Conservation (phyloP, 495 filamentous ascomycete species). For the Neurospora tetrasperma region DNA sequence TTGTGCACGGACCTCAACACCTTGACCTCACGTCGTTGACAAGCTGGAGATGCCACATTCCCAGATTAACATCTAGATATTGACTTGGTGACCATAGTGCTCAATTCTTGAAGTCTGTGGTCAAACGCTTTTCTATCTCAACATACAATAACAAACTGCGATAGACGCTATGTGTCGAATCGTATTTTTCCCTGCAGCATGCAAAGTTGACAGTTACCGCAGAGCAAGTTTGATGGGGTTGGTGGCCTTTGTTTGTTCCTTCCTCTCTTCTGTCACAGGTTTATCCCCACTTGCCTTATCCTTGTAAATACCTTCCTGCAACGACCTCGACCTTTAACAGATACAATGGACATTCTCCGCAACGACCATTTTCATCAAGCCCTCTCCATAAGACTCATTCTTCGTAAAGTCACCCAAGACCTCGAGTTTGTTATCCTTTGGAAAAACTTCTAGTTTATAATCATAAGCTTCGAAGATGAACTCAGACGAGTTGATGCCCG, state of each 20-base stretch:
- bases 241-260: neutral
- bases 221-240: neutral
- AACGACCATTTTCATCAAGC: neutral
- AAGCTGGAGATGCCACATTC: neutral
- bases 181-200: neutral
- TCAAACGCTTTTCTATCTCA: no score
- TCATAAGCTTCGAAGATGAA: slow-evolving; percentile 11
- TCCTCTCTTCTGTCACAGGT: neutral
- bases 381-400: neutral
- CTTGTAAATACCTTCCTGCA: neutral
- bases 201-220: neutral
- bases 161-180: no score
- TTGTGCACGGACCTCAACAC: neutral
- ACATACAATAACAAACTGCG: no score
- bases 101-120: no score
- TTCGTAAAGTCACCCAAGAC: neutral
- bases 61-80: neutral
- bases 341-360: neutral
- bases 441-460: neutral
- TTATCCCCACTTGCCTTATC: neutral
- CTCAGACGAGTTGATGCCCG: slow-evolving; percentile 19
- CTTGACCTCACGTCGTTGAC: neutral
- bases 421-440: neutral
- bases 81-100: neutral
- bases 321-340: neutral